Evolutionary conservation across 768 basidiomycete species (phyloP).

Genomic region (Mycena vitilis): DNA sequence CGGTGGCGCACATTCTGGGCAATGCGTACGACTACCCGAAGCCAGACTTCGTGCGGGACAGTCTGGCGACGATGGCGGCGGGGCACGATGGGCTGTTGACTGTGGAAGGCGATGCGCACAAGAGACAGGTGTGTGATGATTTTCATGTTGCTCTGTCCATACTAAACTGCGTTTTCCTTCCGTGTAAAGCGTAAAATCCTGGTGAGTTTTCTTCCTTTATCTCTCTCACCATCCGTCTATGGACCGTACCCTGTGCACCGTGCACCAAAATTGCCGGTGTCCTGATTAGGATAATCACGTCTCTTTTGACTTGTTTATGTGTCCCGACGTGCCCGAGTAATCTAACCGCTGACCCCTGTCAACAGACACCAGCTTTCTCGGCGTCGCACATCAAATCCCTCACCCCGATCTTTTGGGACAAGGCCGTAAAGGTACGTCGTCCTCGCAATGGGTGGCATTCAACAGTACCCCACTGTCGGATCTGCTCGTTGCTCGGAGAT

Average conservation of each 20-base stretch:
- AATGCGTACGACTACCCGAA: constrained; percentile 71
- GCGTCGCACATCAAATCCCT: constrained; percentile 60
- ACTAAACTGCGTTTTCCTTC: constrained; percentile 6
- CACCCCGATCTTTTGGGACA: constrained; percentile 68
- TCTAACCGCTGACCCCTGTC: constrained; percentile 13
- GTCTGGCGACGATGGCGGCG: constrained; percentile 61
- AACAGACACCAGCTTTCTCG: constrained; percentile 64
- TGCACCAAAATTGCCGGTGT: not conserved
- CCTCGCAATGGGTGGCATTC: constrained; percentile 6
- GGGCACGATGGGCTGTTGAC: constrained; percentile 63
- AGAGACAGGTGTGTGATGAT: constrained; percentile 56
- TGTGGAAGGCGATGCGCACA: constrained; percentile 67
- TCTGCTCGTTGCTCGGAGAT: constrained; percentile 21
- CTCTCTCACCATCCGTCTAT: constrained; percentile 1
- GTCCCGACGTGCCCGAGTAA: constrained; percentile 20
- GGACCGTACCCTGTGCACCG: not conserved
- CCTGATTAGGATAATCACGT: constrained; percentile 1
- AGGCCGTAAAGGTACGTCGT: constrained; percentile 60
- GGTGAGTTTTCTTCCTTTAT: constrained; percentile 48
- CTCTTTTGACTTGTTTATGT: constrained; percentile 4
- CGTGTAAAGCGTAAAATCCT: constrained; percentile 58
- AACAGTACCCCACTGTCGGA: constrained; percentile 1
- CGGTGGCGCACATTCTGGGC: constrained; percentile 67
- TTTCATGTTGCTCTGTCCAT: not conserved
- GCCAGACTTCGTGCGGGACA: constrained; percentile 66